Evolutionary conservation across 441 rosid genomes (phyloP), one percentile per base, ranked within the genome.

Genomic region (Corymbia citriodora): DNA sequence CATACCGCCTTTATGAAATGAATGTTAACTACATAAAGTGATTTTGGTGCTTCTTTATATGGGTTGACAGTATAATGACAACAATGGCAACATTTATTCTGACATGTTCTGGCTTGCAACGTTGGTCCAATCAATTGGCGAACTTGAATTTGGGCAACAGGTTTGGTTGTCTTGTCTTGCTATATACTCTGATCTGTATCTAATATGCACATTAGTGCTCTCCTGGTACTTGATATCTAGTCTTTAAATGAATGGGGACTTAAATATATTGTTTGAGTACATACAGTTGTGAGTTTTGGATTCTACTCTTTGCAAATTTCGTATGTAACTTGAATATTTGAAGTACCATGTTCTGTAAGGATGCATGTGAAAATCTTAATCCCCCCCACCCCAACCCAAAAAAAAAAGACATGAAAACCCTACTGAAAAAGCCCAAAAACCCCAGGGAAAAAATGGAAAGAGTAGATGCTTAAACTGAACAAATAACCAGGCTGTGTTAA

Each of bases 41-140:
- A 23, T 88, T 83, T 40, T 19, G 90, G 65, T 4, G 89, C 90
- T 59, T 72, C 90, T 87, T 87, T 92, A 16, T 89, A 88, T 89
- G 89, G 40, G 93, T 90, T 87, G 36, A 91, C 96, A 98, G 99
- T 97, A 97, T 92, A 98, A 98, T 91, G 99, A 98, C 92, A 98
- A 97, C 92, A 96, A 94, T 87, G 99, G 99, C 90, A 98, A 98
- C 94, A 96, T 95, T 14, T 97, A 96, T 94, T 98, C 99, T 31
- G 99, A 98, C 91, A 99, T 96, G 53, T 97, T 97, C 94, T 97
- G 99, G 99, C 99, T 97, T 90, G 97, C 99, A 93, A 96, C 96
- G 88, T 94, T 98, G 88, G 97, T 98, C 82, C 98, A 97, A 94
- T 96, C 99, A 87, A 95, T 95, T 91, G 99, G 99, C 91, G 97